Conservation (phyloP, 202 grass and related monocot species). For the Eragrostis tef region DNA sequence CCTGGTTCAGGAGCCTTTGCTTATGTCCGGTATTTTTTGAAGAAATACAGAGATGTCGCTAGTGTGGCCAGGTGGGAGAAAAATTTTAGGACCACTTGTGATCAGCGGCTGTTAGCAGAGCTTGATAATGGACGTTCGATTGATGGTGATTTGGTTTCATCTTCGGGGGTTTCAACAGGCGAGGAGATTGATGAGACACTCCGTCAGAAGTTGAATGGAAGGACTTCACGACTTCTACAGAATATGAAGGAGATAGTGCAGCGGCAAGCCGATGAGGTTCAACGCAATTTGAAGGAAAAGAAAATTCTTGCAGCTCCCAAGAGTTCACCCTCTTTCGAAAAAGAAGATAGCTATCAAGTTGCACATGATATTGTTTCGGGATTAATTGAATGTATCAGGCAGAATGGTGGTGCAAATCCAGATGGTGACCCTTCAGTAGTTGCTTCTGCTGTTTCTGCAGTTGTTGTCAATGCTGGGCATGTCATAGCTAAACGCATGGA, state of each 20-base stretch:
- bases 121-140: constrained; percentile 80
- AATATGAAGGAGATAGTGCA: constrained; percentile 97
- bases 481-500: constrained; percentile 82
- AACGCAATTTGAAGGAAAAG: constrained; percentile 77
- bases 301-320: constrained; percentile 67
- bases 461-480: constrained; percentile 78
- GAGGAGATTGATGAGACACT: constrained; percentile 85
- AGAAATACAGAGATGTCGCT: constrained; percentile 83
- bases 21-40: constrained; percentile 84
- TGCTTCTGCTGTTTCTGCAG: constrained; percentile 81
- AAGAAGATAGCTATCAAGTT: constrained; percentile 84
- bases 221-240: constrained; percentile 62
- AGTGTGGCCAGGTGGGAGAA: constrained; percentile 90
- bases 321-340: constrained; percentile 61
- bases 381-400: constrained; percentile 78
- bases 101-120: constrained; percentile 89
- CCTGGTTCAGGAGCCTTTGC: constrained; percentile 65
- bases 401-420: constrained; percentile 66
- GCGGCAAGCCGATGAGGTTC: constrained; percentile 67
- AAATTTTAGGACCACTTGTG: constrained; percentile 70
- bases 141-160: constrained; percentile 76
- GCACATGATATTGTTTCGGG: constrained; percentile 81
- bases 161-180: constrained; percentile 59
- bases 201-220: constrained; percentile 79
- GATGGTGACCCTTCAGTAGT: constrained; percentile 78